Base-by-base conservation (phyloP, 768 basidiomycete genomes). In the Wakefieldia striispora region DNA sequence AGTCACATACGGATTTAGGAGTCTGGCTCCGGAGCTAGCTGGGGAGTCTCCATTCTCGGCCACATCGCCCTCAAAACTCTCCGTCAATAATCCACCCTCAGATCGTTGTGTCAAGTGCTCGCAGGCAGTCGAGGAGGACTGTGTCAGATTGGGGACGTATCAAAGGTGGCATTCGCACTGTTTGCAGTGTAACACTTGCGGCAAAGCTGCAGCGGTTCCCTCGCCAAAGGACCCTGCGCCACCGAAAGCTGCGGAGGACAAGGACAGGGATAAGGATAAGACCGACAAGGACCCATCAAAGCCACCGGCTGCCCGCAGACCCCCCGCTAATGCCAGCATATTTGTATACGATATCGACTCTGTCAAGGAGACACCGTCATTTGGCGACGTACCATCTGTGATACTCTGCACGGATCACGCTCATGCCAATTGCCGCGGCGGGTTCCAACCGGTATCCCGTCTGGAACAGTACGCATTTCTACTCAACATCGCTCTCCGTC, bases 391-490 rank as follows among this genome's bases (percentile, higher is more conserved):
- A 21, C 88, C 89, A 19, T 82, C 78, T 26, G 72, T 81, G 43
- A 82, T 92, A 54, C 79, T 83, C 51, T 98, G 95, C 67, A 78
- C 76, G 6, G 83, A 86, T 13, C 94, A 95, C 65, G 83, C 78
- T 8, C 83, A 85, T 62, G 59, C 70, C 23, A 79, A 78, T 14
- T 90, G 86, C 60, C 75, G 81, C 48, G 63, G 70, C 20, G 93
- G 95, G 11, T 97, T 98, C 70, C 88, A 91, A 63, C 78, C 90
- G 16, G 97, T 97, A 14, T 92, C 95, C 52, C 78, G 95, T 49
- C 71, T 99, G 55, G 97, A 99, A 73, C 97, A 99, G 65, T 99
- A 97, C 67, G 91, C 97, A 2, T 99, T 95, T 76, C 71, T 99
- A 49, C 75, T 99, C 45, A 97, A 97, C 63, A 97, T 98, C 20